Evolutionary conservation across 352 stramenopile genomes (phyloP).

Genomic region (Phytophthora quininea): DNA sequence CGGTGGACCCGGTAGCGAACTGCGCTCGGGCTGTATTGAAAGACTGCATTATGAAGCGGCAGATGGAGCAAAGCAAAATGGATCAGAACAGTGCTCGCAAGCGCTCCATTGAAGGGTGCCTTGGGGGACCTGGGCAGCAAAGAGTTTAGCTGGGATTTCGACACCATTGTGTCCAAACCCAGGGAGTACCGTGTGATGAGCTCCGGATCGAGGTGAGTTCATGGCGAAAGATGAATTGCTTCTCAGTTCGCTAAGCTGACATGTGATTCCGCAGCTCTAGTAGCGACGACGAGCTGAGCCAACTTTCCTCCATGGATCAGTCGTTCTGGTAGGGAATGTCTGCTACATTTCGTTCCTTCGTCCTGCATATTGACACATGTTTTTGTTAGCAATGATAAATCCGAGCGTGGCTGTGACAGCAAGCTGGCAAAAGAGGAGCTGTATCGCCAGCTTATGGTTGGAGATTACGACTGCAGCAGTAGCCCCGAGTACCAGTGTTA

Average conservation of each 20-base stretch:
- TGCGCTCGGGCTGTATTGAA: conserved; percentile 72
- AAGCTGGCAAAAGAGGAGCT: conserved; percentile 70
- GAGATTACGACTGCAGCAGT: conserved; percentile 63
- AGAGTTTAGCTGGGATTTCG: conserved; percentile 36
- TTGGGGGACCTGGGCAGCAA: conserved; percentile 49
- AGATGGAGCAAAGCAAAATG: conserved; percentile 52
- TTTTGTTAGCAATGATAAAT: conserved; percentile 41
- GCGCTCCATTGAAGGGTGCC: conserved; percentile 63
- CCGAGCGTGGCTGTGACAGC: conserved; percentile 45
- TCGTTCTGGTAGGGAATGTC: conserved; percentile 57
- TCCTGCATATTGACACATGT: background rate
- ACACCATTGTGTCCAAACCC: conserved; percentile 40
- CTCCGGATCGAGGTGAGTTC: conserved; percentile 44
- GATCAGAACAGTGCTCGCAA: conserved; percentile 43
- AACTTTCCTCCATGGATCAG: conserved; percentile 69
- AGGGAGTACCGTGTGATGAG: conserved; percentile 49
- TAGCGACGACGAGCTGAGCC: conserved; percentile 82
- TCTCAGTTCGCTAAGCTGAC: no score
- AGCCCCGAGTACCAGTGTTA: conserved; percentile 70
- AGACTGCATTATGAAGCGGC: conserved; percentile 70
- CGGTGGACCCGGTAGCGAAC: conserved; percentile 57
- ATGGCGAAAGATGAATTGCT: background rate
- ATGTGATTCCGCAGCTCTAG: conserved; percentile 48
- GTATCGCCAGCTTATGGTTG: conserved; percentile 65
- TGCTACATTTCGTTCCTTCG: background rate